Evolutionary conservation across 805 yeast genomes (phyloP).

Genomic region (Wickerhamomyces kurtzmanii): DNA sequence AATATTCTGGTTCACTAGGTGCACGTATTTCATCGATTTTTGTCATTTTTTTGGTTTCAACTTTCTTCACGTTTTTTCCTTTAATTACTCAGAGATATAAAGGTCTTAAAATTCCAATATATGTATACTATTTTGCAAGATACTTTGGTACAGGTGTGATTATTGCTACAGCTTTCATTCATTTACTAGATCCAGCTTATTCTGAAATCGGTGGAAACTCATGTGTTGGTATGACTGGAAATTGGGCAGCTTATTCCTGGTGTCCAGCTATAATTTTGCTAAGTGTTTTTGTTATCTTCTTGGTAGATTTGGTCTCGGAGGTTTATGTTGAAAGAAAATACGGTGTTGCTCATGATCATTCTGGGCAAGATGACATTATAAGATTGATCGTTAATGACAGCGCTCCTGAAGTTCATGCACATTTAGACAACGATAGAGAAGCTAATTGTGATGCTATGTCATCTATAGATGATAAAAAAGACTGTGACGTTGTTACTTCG

Average conservation of each 20-base stretch:
- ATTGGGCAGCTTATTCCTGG: constrained; percentile 36
- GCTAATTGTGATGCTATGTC: no score
- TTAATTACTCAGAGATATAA: constrained; percentile 28
- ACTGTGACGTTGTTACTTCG: no score
- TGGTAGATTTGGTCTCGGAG: constrained; percentile 29
- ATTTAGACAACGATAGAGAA: no score
- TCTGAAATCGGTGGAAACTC: constrained; percentile 17
- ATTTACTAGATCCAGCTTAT: constrained; percentile 48
- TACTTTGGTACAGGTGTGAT: constrained; percentile 74
- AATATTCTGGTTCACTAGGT: constrained; percentile 32
- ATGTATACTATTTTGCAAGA: constrained; percentile 15
- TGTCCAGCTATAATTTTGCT: constrained; percentile 34
- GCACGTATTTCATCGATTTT: constrained; percentile 49
- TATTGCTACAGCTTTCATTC: constrained; percentile 67
- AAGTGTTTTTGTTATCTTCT: constrained; percentile 27
- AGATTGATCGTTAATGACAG: constrained; percentile 9
- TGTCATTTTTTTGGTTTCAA: constrained; percentile 43
- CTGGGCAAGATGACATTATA: constrained; percentile 10
- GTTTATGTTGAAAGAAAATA: constrained; percentile 27
- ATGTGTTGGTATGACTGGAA: constrained; percentile 31
- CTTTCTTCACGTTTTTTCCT: constrained; percentile 35
- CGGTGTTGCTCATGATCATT: constrained; percentile 18
- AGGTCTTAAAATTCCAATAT: constrained; percentile 31
- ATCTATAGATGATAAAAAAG: no score
- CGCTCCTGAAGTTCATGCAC: constrained; percentile 3